Base-by-base conservation (phyloP, 495 filamentous ascomycete species). In the Sporormia fimetaria region DNA sequence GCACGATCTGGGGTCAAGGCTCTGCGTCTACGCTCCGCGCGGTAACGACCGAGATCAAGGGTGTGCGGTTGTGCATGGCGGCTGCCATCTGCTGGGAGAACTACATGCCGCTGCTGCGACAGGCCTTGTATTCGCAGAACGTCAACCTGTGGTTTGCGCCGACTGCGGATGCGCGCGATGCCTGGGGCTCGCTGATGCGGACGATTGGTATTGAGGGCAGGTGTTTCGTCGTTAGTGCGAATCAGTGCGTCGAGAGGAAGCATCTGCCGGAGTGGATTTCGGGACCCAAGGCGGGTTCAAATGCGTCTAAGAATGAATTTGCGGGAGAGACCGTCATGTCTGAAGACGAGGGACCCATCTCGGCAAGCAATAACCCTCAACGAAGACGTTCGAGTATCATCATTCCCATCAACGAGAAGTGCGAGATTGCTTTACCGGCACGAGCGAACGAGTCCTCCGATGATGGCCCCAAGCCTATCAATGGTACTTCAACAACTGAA, bases 1-100 rank as follows among this genome's bases (percentile, higher is more conserved):
- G 87, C 4, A 63, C 94, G 8, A 72, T 94, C 23, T 96, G 88
- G 88, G 87, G 81, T 0, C 81, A 93, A 54, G 88, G 88, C 12
- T 81, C 80, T 0, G 70, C 87, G 0, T 73, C 77, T 0, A 87
- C 85, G 1, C 73, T 96, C 21, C 75, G 75, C 38, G 88, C 87
- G 0, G 69, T 95, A 1, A 82, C 76, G 15, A 87, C 87, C 0
- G 71, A 66, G n/a, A 79, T 96, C 44, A 73, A 75, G 15, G 83
- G 81, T 15, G 74, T 88, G 10, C 74, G 71, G 30, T 62, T 96
- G 14, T 86, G 78, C 11, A 63, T 94, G 5, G 88, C 76, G 0
- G 76, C 83, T 0, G 88, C 87, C 1, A 92, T 96, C 28, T 96
- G 88, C 65, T 96, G 88, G 88, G 88, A 96, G 61, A 95, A 85